Percentiles rank a stretch among this genome's conserved stretches.
Conservation (phyloP, 2,329 filamentous ascomycete species). For the Colletotrichum incanum region DNA sequence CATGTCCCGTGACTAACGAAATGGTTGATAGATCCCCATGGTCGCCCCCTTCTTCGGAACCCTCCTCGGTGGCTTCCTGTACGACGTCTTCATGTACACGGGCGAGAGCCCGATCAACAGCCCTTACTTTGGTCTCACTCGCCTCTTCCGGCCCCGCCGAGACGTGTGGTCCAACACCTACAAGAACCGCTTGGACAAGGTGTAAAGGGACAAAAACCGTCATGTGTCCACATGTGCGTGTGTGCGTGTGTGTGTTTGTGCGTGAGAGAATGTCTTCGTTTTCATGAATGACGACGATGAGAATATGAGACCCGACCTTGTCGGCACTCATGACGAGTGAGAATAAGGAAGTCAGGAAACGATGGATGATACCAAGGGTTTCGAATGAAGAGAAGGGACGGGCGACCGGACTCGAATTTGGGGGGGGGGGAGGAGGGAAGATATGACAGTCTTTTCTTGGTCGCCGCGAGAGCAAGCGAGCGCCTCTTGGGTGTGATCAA, state of each 20-base stretch:
- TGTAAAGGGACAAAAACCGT: not conserved
- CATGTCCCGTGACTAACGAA: conserved; percentile 32
- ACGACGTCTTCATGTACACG: conserved; percentile 79
- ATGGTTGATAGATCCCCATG: conserved; percentile 73
- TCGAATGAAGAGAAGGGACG: not conserved
- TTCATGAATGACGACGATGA: conserved; percentile 1
- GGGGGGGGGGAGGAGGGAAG: no score
- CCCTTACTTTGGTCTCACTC: conserved; percentile 74
- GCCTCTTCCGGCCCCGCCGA: conserved; percentile 57
- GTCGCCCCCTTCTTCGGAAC: conserved; percentile 79
- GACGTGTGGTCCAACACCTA: conserved; percentile 51
- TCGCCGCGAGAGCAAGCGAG: not conserved
- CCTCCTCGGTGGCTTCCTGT: conserved; percentile 75
- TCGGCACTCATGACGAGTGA: not conserved
- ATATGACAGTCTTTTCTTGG: not conserved
- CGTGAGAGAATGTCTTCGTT: not conserved
- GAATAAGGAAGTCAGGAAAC: not conserved
- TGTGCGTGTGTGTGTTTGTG: conserved; percentile 6
- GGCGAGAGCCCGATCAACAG: conserved; percentile 80
- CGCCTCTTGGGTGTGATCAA: not conserved
- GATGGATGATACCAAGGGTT: conserved; percentile 15
- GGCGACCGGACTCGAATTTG: not conserved
- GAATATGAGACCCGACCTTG: not conserved
- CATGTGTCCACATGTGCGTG: no score
- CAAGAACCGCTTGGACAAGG: conserved; percentile 27